Conservation (phyloP, 352 stramenopile genomes). For the Phytopythium litorale region DNA sequence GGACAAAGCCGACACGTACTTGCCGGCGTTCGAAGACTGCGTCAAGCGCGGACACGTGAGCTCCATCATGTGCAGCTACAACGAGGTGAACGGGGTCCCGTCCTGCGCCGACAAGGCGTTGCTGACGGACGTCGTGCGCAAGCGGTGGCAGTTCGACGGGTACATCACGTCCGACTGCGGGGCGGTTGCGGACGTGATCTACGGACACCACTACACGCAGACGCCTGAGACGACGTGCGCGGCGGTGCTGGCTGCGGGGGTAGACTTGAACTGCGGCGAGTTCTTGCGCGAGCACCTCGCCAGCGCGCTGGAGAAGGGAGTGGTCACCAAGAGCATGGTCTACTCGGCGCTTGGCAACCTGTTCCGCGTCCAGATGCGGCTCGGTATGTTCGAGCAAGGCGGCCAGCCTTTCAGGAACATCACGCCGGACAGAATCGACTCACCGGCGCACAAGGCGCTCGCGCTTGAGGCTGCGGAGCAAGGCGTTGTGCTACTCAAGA, state of each 20-base stretch:
- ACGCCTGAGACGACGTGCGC: conserved; percentile 47
- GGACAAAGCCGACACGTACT: conserved; percentile 91
- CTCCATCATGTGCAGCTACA: conserved; percentile 95
- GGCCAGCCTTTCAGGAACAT: conserved; percentile 58
- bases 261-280: conserved; percentile 84
- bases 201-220: conserved; percentile 79
- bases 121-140: conserved; percentile 72
- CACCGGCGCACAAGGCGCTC: conserved; percentile 41
- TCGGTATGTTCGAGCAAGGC: conserved; percentile 89
- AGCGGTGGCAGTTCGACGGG: conserved; percentile 86
- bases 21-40: conserved; percentile 80
- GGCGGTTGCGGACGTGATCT: conserved; percentile 76
- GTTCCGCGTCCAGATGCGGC: conserved; percentile 82
- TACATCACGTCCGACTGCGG: conserved; percentile 93
- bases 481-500: conserved; percentile 90
- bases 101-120: conserved; percentile 86
- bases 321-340: conserved; percentile 54
- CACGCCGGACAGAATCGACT: conserved; percentile 45
- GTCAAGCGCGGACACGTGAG: conserved; percentile 72
- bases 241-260: conserved; percentile 58
- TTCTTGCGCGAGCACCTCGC: conserved; percentile 65
- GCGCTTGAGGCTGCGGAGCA: conserved; percentile 65
- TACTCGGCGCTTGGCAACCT: conserved; percentile 69
- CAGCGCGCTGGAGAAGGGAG: conserved; percentile 57
- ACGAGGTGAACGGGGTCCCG: conserved; percentile 91